A percentile compares a stretch with the other conserved stretches of the same genome.
phyloP scores from a whole-genome alignment of 495 filamentous ascomycete species.

The Pseudoneurospora amorphoporcata region DNA sequence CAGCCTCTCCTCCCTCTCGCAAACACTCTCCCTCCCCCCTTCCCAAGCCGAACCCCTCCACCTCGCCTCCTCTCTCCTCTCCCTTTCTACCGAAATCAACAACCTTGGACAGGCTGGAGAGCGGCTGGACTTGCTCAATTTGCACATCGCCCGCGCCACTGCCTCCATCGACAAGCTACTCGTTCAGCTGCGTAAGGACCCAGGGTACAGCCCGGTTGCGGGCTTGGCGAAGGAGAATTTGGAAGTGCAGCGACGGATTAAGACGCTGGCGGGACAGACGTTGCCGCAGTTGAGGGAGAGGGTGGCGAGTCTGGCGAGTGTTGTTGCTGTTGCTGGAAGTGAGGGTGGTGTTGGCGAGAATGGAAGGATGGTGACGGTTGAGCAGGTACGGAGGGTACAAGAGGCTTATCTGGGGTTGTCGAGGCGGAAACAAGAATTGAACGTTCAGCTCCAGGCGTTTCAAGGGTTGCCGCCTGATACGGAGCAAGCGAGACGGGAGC shows the following conservation, averaged over 20 bases:
- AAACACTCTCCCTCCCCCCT: slow-evolving; percentile 21
- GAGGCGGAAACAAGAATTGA: slow-evolving; percentile 43
- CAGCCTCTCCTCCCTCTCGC: slow-evolving; percentile 33
- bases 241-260: slow-evolving; percentile 52
- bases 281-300: slow-evolving; percentile 43
- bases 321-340: slow-evolving; percentile 35
- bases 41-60: slow-evolving; percentile 19
- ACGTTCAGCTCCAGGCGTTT: slow-evolving; percentile 48
- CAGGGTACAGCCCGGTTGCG: slow-evolving; percentile 37
- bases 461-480: slow-evolving; percentile 60
- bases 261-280: slow-evolving; percentile 40
- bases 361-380: slow-evolving; percentile 28
- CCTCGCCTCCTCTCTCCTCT: slow-evolving; percentile 27
- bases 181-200: slow-evolving; percentile 1
- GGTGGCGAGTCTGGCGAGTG: slow-evolving; percentile 22
- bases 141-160: slow-evolving; percentile 24
- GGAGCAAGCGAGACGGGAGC: slow-evolving; percentile 52
- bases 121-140: slow-evolving; percentile 31
- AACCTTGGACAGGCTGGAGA: slow-evolving; percentile 33
- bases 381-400: slow-evolving; percentile 43
- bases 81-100: slow-evolving; percentile 25
- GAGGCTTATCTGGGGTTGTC: slow-evolving; percentile 40
- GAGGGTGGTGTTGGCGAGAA: slow-evolving; percentile 35
- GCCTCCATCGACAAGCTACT: background rate
- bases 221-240: slow-evolving; percentile 48